Evolutionary conservation across 2,329 filamentous ascomycete genomes (phyloP).

Genomic region (Penicillium oxalicum): DNA sequence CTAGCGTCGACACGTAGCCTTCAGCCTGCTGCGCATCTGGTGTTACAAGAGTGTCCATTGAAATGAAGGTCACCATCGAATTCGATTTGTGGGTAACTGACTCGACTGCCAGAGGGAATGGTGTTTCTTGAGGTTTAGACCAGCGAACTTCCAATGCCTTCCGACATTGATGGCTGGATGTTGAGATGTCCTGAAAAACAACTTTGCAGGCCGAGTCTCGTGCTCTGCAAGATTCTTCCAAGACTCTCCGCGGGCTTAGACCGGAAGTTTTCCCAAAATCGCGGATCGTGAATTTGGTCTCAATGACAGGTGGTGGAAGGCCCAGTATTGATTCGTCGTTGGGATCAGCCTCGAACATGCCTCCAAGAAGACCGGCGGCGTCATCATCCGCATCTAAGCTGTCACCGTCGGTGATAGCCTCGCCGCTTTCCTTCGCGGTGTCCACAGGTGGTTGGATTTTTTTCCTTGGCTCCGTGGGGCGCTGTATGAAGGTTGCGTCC

Average conservation of each 20-base stretch:
- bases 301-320: conserved; percentile 31
- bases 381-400: conserved; percentile 24
- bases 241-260: conserved; percentile 64
- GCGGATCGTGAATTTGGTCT: conserved; percentile 52
- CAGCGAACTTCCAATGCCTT: conserved; percentile 70
- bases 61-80: conserved; percentile 52
- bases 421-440: neutral
- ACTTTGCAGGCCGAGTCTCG: conserved; percentile 59
- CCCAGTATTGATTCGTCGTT: conserved; percentile 37
- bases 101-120: conserved; percentile 39
- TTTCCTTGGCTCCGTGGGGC: conserved; percentile 18
- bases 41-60: conserved; percentile 69
- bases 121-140: conserved; percentile 64
- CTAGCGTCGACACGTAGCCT: conserved; percentile 73
- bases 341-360: conserved; percentile 49
- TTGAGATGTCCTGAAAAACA: conserved; percentile 63
- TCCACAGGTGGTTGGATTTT: conserved; percentile 42
- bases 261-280: conserved; percentile 83
- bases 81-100: conserved; percentile 42
- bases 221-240: conserved; percentile 84
- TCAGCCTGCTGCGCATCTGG: conserved; percentile 77
- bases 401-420: conserved; percentile 15
- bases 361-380: conserved; percentile 47
- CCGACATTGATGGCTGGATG: conserved; percentile 67
- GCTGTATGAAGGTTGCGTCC: conserved; percentile 43